Percentiles rank a stretch among this genome's conserved stretches.
These are phyloP conservation scores for Globisporangium spiculum DNA, from an alignment of 352 stramenopile genomes.

Conservation along the genomic window DNA sequence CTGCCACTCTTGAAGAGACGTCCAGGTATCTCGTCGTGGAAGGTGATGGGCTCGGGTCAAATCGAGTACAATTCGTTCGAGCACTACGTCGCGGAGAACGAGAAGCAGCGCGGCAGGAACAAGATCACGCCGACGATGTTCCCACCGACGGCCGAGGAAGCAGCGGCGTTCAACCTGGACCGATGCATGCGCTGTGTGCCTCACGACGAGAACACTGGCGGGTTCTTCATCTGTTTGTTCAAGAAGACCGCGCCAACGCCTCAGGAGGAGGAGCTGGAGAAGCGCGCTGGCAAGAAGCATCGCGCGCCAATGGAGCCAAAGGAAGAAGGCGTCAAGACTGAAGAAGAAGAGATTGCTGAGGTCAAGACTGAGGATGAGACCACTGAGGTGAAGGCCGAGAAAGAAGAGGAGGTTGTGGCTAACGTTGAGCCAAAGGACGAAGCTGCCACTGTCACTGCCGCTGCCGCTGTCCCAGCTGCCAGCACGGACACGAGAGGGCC, in stretches of 20 bases:
- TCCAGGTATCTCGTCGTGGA: slow-evolving; percentile 91
- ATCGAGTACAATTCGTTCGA: slow-evolving; percentile 80
- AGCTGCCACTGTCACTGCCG: neutral
- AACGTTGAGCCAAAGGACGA: slow-evolving; percentile 18
- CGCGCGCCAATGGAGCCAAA: slow-evolving; percentile 26
- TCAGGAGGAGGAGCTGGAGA: slow-evolving; percentile 19
- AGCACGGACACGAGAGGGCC: slow-evolving; percentile 4
- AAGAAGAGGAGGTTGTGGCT: slow-evolving; percentile 6
- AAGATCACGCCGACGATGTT: slow-evolving; percentile 90
- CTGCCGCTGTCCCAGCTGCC: neutral
- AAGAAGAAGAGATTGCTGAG: slow-evolving; percentile 20
- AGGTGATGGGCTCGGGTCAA: slow-evolving; percentile 87
- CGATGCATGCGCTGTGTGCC: slow-evolving; percentile 96
- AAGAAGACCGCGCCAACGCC: slow-evolving; percentile 85
- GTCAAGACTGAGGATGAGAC: neutral
- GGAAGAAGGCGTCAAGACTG: neutral
- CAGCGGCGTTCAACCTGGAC: slow-evolving; percentile 80
- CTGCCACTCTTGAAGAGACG: slow-evolving; percentile 84
- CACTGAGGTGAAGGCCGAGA: neutral
- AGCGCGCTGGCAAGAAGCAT: slow-evolving; percentile 20
- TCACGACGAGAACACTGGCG: slow-evolving; percentile 97
- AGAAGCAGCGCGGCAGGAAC: slow-evolving; percentile 66
- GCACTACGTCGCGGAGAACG: slow-evolving; percentile 49
- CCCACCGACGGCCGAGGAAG: slow-evolving; percentile 80
- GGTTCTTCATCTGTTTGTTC: slow-evolving; percentile 99